Base-by-base conservation (phyloP, 2,329 filamentous ascomycete genomes). In the Pseudopyricularia cyperi region DNA sequence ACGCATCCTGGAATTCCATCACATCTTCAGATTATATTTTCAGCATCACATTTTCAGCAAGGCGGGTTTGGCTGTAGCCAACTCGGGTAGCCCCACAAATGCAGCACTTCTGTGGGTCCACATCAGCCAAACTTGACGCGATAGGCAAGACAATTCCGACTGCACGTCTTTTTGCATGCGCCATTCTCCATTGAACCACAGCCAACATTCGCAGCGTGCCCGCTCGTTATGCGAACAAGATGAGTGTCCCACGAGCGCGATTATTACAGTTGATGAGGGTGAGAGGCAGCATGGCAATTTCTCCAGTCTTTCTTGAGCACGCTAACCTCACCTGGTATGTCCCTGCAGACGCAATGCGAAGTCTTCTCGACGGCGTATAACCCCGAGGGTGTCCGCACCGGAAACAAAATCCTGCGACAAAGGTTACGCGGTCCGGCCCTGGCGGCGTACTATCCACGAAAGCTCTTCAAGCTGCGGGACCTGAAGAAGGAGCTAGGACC, bases 301-400 rank as follows among this genome's bases (percentile, higher is more conserved):
- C n/a, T 44, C 2, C 14, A 17, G 6, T 2, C 7, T 9, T 11
- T 12, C 14, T 4, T 12, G 8, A 28, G 8, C 14, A 7, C 22
- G 2, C 2, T 11, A 50, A 17, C n/a, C 7, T 17, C 24, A n/a
- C 11, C 19, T 24, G 17, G 22, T 39, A 55, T 35, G 47, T 4
- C 7, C 15, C 24, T 17, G 8, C 61, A 96, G 90, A 79, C 80
- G 63, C 89, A 90, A 84, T 95, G 89, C 76, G 81, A 83, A 66
- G 80, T 97, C 71, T 98, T 97, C 75, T 84, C 83, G 62, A 87
- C 86, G 50, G 90, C 84, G 51, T 97, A 83, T 75, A 98, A 98
- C 70, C 93, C 93, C 26, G 77, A 88, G 52, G 74, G 82, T 59
- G 68, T 85, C 55, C 87, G 93, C 56, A 80, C 88, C 59, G 93